Evolutionary conservation across 1,284 basidiomycete genomes (phyloP), one percentile per base, ranked within the genome.

Genomic region (Coniferiporia sulphurascens): DNA sequence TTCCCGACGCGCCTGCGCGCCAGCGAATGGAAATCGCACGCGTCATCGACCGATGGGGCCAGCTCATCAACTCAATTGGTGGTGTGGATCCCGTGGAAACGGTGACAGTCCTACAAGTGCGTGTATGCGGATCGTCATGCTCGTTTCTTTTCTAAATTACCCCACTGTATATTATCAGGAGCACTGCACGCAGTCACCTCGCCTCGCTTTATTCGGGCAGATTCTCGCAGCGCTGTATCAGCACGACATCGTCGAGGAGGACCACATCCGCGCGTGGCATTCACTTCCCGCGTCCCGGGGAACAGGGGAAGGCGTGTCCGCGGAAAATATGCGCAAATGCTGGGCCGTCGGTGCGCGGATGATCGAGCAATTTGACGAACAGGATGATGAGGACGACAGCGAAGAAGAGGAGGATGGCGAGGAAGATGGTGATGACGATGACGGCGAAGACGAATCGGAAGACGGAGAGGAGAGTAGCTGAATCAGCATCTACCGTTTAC

Each of bases 1-100:
- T 27, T 3, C 2, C 38, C 21, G 60, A 58, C 13, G 79, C 80
- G 12, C 72, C 75, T 3, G 70, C 69, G 7, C 73, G 73, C 35
- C 89, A 91, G 70, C 79, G 85, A 41, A 75, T 73, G 63, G 85
- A 83, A 67, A 88, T 91, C 64, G 75, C 76, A 43, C 70, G 65
- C 19, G 77, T 87, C 60, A 72, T 90, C 22, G 73, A 69, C 36
- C 75, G 89, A 56, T 92, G 90, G 90, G 90, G 89, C 21, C 73
- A 74, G 52, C 73, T 92, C 35, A 84, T 92, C 62, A 77, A 87
- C 68, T 79, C 76, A 63, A 90, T 92, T 67, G 89, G 89, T 45
- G 89, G 89, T 4, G 77, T 87, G 15, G 86, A 92, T 70, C 75
- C 85, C 1, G 84, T 88, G 45, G 87, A 91, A 72, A 91, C 87